Base-by-base conservation (phyloP, 768 basidiomycete species). In the Boletus vinaceobasis region DNA sequence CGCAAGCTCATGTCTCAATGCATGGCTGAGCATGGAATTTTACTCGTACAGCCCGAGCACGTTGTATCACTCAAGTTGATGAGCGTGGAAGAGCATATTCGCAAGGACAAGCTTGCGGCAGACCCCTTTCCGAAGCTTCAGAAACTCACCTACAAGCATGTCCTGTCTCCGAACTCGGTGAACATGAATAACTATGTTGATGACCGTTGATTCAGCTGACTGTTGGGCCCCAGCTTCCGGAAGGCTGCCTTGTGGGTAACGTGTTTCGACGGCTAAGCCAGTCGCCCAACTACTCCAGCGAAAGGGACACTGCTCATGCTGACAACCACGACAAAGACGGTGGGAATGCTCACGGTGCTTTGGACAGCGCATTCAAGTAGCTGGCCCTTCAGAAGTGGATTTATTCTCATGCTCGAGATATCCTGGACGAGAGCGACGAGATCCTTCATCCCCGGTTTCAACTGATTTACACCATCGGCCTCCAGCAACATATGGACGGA, bases 41-140 rank as follows among this genome's bases (percentile, higher is more conserved):
- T 80, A 4, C 62, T 82, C 2, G 60, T 66, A 8, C 80, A 82
- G 46, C 81, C 80, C 0, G 79, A 82, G 43, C 79, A 82, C 38
- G 72, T 79, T 2, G 69, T 80, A 2, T 81, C 80, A 0, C 76
- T 76, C 53, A 69, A 73, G 52, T 64, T 82, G 31, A 74, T 75
- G 73, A 66, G 68, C 0, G 56, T 80, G 10, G 74, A 81, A 33
- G 56, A 52, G 37, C 59, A n/a, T n/a, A n/a, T n/a, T n/a, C n/a
- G n/a, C n/a, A n/a, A n/a, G n/a, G n/a, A n/a, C n/a, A n/a, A n/a
- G n/a, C n/a, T n/a, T n/a, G n/a, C n/a, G n/a, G n/a, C n/a, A n/a
- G n/a, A n/a, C n/a, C n/a, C n/a, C n/a, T n/a, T n/a, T n/a, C n/a
- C n/a, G n/a, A n/a, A n/a, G n/a, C n/a, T n/a, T n/a, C n/a, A n/a